Percentiles rank a stretch among this genome's conserved stretches.
phyloP scores from a whole-genome alignment of 805 yeast species.

The Wickerhamomyces canadensis region DNA sequence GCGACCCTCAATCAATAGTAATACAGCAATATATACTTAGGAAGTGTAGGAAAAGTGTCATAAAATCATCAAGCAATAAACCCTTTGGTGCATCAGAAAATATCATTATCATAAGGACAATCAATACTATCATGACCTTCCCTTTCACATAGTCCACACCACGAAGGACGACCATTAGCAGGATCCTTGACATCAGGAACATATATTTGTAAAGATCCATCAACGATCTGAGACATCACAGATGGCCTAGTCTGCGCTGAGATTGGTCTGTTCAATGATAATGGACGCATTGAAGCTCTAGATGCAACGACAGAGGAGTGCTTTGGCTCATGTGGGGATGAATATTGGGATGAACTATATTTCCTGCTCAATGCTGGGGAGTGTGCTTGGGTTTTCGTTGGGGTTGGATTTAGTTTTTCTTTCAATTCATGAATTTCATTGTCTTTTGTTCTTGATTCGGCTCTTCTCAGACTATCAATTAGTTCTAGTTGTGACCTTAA shows the following conservation, averaged over 20 bases:
- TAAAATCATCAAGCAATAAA: too few relatives aligned
- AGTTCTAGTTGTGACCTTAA: conserved; percentile 40
- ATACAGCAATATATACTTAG: too few relatives aligned
- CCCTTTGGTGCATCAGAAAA: too few relatives aligned
- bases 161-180: conserved; percentile 64
- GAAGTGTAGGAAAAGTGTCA: too few relatives aligned
- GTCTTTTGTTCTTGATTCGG: conserved; percentile 25
- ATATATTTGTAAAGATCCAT: conserved; percentile 41
- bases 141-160: conserved; percentile 94
- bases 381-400: background rate
- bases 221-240: conserved; percentile 24
- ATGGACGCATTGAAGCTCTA: background rate
- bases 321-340: too few relatives aligned
- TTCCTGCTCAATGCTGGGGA: too few relatives aligned
- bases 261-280: conserved; percentile 7
- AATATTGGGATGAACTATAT: too few relatives aligned
- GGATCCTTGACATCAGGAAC: conserved; percentile 54
- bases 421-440: conserved; percentile 19
- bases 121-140: conserved; percentile 84
- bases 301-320: too few relatives aligned
- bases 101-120: conserved; percentile 64
- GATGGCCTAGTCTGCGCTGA: too few relatives aligned
- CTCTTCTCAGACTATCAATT: conserved; percentile 29
- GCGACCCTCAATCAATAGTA: too few relatives aligned
- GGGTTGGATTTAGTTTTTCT: conserved; percentile 6